phyloP scores from a whole-genome alignment of 148 eudicot species.

The Suaeda aralocaspica region DNA sequence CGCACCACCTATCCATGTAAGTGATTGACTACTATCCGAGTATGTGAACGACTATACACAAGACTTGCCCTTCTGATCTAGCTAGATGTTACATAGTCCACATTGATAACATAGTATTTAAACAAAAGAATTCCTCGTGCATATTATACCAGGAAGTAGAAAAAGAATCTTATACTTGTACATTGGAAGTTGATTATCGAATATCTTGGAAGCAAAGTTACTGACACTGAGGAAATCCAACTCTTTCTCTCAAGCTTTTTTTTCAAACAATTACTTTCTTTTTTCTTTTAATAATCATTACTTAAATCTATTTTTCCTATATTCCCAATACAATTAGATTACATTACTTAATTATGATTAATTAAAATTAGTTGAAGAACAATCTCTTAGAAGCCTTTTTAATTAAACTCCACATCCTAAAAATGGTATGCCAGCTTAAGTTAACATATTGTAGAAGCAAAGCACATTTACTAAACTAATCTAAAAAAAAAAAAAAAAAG shows the following conservation, averaged over 20 bases:
- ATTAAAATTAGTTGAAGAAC: not conserved
- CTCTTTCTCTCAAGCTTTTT: constrained; percentile 15
- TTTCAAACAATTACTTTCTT: not conserved
- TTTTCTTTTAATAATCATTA: too few species aligned
- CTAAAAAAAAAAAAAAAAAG: not conserved
- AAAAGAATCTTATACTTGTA: not conserved
- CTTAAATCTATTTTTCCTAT: not conserved
- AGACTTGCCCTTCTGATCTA: too few species aligned
- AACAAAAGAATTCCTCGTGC: too few species aligned
- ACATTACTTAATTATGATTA: not conserved
- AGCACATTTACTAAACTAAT: constrained; percentile 4
- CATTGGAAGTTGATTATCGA: not conserved
- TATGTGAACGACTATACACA: too few species aligned
- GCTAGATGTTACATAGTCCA: too few species aligned
- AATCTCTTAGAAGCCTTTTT: not conserved
- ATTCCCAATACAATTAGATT: too few species aligned
- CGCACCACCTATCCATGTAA: too few species aligned
- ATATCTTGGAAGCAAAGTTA: constrained; percentile 28
- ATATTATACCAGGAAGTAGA: too few species aligned
- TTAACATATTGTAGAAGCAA: constrained; percentile 17
- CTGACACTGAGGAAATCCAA: constrained; percentile 22
- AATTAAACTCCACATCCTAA: not conserved
- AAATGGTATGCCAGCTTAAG: constrained; percentile 14
- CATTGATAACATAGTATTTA: too few species aligned
- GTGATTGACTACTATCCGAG: too few species aligned